Evolutionary conservation across 1,139 yeast species (phyloP).

Genomic region (Saccharomyces hybrid): DNA sequence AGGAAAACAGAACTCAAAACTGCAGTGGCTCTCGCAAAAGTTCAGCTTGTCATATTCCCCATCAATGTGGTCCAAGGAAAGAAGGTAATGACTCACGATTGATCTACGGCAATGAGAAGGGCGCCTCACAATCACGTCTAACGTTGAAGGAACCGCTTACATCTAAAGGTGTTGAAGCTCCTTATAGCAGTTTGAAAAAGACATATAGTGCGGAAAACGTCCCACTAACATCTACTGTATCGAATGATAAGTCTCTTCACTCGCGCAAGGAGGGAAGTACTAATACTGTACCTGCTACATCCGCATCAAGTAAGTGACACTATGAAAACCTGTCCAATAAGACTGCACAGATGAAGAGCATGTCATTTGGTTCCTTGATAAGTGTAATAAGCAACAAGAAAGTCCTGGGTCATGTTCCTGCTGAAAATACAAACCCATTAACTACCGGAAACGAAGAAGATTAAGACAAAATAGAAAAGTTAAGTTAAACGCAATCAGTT

Average conservation of each 20-base stretch:
- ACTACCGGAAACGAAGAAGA: slow-evolving; percentile 21
- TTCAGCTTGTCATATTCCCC: neutral
- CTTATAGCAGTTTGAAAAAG: slow-evolving; percentile 10
- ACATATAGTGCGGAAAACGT: slow-evolving; percentile 16
- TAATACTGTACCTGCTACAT: slow-evolving; percentile 14
- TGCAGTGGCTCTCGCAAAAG: neutral
- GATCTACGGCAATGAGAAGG: neutral
- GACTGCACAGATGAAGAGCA: slow-evolving; percentile 30
- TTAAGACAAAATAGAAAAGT: slow-evolving; percentile 20
- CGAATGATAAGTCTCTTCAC: slow-evolving; percentile 6
- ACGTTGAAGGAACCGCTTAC: neutral
- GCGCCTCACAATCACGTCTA: neutral
- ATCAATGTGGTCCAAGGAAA: slow-evolving; percentile 14
- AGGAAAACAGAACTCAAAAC: neutral
- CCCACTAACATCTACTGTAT: slow-evolving; percentile 8
- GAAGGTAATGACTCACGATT: slow-evolving; percentile 21
- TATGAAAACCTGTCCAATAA: slow-evolving; percentile 22
- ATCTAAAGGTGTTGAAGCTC: slow-evolving; percentile 6
- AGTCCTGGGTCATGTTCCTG: slow-evolving; percentile 10
- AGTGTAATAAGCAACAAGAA: slow-evolving; percentile 30
- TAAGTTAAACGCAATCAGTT: slow-evolving; percentile 5
- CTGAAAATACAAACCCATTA: slow-evolving; percentile 7
- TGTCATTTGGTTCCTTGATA: slow-evolving; percentile 33
- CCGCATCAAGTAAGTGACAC: slow-evolving; percentile 4
- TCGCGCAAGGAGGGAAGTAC: slow-evolving; percentile 22